Evolutionary conservation across 768 basidiomycete species (phyloP).

Genomic region (Boletus reticuloceps): DNA sequence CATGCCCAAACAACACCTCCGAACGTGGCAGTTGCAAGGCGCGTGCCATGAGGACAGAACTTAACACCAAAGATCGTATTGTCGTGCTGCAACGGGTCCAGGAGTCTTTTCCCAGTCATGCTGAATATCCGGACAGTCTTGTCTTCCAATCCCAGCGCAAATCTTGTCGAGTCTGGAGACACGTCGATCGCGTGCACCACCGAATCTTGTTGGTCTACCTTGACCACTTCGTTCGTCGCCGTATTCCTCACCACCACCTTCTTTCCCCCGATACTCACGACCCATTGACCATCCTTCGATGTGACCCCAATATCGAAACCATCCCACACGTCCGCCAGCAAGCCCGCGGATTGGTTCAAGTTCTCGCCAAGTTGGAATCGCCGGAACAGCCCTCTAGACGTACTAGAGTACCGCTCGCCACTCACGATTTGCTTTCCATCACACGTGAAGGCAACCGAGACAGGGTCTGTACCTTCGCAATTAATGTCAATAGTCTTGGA

Average conservation of each 20-base stretch:
- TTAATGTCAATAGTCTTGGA: constrained; percentile 2
- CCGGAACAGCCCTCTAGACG: not conserved
- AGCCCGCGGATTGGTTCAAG: not conserved
- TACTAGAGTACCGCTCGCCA: not conserved
- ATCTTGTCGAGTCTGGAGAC: constrained; percentile 9
- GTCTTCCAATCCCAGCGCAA: constrained; percentile 9
- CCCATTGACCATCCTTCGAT: constrained; percentile 12
- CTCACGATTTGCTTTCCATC: constrained; percentile 6
- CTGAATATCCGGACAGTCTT: constrained; percentile 3
- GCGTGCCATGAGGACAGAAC: constrained; percentile 3
- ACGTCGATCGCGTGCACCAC: constrained; percentile 6
- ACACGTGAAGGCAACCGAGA: constrained; percentile 2
- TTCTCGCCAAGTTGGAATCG: not conserved
- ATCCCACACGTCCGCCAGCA: not conserved
- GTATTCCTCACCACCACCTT: constrained; percentile 5
- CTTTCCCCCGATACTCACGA: not conserved
- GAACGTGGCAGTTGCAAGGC: not conserved
- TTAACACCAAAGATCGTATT: not conserved
- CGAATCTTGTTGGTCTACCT: not conserved
- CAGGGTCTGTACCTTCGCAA: not conserved
- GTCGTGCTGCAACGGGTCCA: constrained; percentile 4
- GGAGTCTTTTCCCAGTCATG: not conserved
- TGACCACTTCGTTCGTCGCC: not conserved
- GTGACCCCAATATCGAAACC: not conserved
- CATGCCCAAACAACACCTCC: not conserved